These are phyloP conservation scores for Vitellaria paradoxa DNA, from an alignment of 179 eudicot species.

Conservation along the genomic window DNA sequence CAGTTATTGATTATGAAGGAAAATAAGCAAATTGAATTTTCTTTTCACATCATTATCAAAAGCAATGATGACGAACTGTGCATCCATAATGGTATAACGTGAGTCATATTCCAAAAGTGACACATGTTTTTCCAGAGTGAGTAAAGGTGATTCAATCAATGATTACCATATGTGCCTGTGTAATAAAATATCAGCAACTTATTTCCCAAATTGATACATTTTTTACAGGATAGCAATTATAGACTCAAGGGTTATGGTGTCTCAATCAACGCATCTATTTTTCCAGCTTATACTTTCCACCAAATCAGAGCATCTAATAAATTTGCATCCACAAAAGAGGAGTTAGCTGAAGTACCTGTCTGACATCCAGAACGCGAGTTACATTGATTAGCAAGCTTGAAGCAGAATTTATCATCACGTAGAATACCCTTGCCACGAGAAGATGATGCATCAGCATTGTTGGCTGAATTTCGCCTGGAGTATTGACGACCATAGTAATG, in stretches of 20 bases:
- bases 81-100: background rate
- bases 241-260: background rate
- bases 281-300: background rate
- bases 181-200: background rate
- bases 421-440: constrained; percentile 38
- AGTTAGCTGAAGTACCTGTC: constrained; percentile 36
- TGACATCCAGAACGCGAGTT: constrained; percentile 32
- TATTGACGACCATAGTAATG: constrained; percentile 51
- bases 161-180: background rate
- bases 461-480: constrained; percentile 44
- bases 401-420: constrained; percentile 33
- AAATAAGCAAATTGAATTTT: background rate
- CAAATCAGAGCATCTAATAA: background rate
- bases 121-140: background rate
- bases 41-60: background rate
- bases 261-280: background rate
- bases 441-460: constrained; percentile 44
- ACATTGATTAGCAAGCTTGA: constrained; percentile 39
- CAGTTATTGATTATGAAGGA: background rate
- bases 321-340: background rate
- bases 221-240: background rate
- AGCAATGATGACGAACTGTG: background rate
- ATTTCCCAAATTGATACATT: background rate
- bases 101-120: background rate
- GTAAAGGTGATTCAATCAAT: background rate